Evolutionary conservation across 805 yeast genomes (phyloP).

Genomic region (Saturnispora besseyi): DNA sequence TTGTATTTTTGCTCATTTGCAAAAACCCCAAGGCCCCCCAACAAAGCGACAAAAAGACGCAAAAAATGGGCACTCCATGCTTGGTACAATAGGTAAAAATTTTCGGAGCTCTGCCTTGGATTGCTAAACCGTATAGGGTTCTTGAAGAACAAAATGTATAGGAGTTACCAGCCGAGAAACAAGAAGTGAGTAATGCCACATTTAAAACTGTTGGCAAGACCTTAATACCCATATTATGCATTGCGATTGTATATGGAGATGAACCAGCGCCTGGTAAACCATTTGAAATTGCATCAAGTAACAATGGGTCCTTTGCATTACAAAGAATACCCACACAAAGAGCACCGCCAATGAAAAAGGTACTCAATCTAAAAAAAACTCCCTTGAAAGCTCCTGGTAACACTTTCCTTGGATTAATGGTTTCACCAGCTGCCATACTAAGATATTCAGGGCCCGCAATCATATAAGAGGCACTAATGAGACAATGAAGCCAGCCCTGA

Average conservation of each 20-base stretch:
- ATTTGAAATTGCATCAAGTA: constrained; percentile 27
- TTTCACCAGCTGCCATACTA: constrained; percentile 39
- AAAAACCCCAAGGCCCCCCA: constrained; percentile 64
- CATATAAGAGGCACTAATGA: constrained; percentile 59
- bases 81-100: constrained; percentile 54
- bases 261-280: constrained; percentile 39
- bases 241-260: constrained; percentile 76
- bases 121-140: constrained; percentile 59
- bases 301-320: constrained; percentile 33
- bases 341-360: constrained; percentile 41
- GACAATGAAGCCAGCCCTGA: constrained; percentile 42
- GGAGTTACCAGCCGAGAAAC: constrained; percentile 78
- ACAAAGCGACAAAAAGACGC: constrained; percentile 43
- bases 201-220: constrained; percentile 69
- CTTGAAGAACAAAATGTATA: constrained; percentile 63
- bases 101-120: constrained; percentile 63
- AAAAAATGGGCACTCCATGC: constrained; percentile 65
- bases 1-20: constrained; percentile 52
- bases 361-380: constrained; percentile 34
- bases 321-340: constrained; percentile 38
- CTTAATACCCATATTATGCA: constrained; percentile 53
- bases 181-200: constrained; percentile 61
- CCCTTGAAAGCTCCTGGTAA: constrained; percentile 38
- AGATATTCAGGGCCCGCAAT: constrained; percentile 53
- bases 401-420: constrained; percentile 35